Percentiles rank a stretch among this genome's conserved stretches.
Conservation (phyloP, 2,329 filamentous ascomycete species). For the Fusarium sp. region DNA sequence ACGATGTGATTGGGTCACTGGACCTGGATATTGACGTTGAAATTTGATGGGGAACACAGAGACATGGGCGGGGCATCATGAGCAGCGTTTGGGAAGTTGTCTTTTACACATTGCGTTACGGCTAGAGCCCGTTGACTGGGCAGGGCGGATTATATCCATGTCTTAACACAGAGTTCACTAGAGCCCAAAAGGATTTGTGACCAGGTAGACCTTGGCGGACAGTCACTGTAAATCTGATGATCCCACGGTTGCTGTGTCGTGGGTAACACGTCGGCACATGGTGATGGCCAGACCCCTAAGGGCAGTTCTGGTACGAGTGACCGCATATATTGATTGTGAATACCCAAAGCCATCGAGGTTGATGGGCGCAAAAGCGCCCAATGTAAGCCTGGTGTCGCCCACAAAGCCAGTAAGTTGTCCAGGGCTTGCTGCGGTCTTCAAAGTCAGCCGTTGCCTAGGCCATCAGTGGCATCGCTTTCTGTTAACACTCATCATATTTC, state of each 20-base stretch:
- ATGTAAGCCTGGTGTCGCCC: neutral
- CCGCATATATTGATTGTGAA: neutral
- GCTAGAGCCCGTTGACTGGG: conserved; percentile 15
- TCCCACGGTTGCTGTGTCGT: neutral
- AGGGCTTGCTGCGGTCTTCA: neutral
- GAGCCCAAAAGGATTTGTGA: neutral
- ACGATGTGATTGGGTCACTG: conserved; percentile 89
- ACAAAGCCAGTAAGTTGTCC: neutral
- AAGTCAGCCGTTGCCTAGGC: neutral
- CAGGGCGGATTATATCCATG: conserved; percentile 11
- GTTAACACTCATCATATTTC: neutral
- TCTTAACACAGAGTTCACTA: neutral
- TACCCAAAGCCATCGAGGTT: neutral
- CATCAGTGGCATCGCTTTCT: neutral
- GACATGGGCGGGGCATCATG: conserved; percentile 1
- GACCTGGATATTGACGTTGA: conserved; percentile 94
- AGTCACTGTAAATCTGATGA: neutral
- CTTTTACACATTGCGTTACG: neutral
- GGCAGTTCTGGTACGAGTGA: neutral
- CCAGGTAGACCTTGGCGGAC: conserved; percentile 13
- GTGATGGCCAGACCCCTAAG: neutral
- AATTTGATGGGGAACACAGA: conserved; percentile 60
- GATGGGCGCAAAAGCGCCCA: neutral
- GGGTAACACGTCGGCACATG: neutral
- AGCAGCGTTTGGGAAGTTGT: conserved; percentile 11